Evolutionary conservation across 805 yeast species (phyloP), one percentile per base, ranked within the genome.

Genomic region (Kodamaea kaohsiungensis): DNA sequence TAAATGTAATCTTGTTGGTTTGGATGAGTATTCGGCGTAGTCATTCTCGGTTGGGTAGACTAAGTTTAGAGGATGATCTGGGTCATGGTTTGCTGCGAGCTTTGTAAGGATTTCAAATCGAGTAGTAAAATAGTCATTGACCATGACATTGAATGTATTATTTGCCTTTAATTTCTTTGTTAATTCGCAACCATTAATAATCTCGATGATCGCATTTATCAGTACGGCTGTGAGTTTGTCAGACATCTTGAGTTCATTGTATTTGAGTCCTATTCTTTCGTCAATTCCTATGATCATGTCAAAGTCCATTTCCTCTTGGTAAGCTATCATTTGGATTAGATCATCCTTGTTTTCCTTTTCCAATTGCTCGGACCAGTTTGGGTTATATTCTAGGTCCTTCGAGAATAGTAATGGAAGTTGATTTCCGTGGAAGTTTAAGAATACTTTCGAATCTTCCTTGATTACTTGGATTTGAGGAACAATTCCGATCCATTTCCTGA

Each of bases 401-500:
- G 48, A 43, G 52, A 66, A 62, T 16, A 65, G 49, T 3, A 60
- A 38, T 1, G 67, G 66, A 15, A 68, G 53, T 10, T 54, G 50
- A 33, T 55, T 58, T 12, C 59, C 59, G 22, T 53, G 48, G n/a
- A 65, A 56, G 30, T 65, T 61, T 13, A 65, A n/a, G 35, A 57
- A 57, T 1, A 59, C 55, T 4, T 54, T 52, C n/a, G 54, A 49
- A 12, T 46, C 42, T 4, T 19, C 15, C 9, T 46, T 12, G 3
- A 64, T 55, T 3, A 67, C 27, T 48, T 69, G 73, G n/a, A 69
- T 55, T 12, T 60, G 60, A 0, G 74, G 73, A 18, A 61, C 35
- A 2, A 70, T 60, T 7, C 65, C 59, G 33, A 69, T 48, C 76
- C 76, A 71, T 56, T 67, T 67, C 37, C 64, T 54, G 9, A 61